Evolutionary conservation across 371 early-diverging fungal species (phyloP).

Genomic region (Mucor racemosus): DNA sequence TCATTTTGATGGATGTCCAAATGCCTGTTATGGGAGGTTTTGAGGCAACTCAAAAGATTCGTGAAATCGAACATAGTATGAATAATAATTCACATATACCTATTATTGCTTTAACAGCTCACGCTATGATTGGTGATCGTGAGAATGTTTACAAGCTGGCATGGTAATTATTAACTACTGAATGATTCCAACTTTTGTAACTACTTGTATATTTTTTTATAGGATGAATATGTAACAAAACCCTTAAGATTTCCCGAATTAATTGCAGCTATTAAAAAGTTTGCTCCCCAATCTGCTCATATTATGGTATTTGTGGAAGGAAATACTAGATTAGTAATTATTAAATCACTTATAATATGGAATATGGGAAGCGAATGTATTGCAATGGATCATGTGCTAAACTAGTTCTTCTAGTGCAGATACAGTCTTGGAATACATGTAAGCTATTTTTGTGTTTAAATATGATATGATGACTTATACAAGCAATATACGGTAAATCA

Average conservation of each 20-base stretch:
- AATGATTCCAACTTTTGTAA: background rate
- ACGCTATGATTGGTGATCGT: conserved; percentile 84
- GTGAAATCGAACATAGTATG: conserved; percentile 59
- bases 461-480: background rate
- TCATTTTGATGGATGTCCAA: conserved; percentile 83
- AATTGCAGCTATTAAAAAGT: conserved; percentile 67
- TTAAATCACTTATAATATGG: conserved; percentile 75
- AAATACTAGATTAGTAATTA: conserved; percentile 63
- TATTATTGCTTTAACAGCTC: conserved; percentile 81
- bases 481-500: conserved; percentile 9
- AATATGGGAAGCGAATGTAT: conserved; percentile 87
- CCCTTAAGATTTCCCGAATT: conserved; percentile 66
- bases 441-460: conserved; percentile 19
- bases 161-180: conserved; percentile 56
- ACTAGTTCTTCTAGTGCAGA: conserved; percentile 57
- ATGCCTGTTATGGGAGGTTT: conserved; percentile 84
- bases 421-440: conserved; percentile 61
- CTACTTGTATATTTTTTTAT: conserved; percentile 4
- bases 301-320: conserved; percentile 46
- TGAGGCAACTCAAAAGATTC: conserved; percentile 75
- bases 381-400: conserved; percentile 87
- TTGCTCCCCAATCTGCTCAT: conserved; percentile 34
- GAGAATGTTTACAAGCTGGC: conserved; percentile 74
- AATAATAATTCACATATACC: conserved; percentile 60
- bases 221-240: conserved; percentile 79